phyloP scores from a whole-genome alignment of 1,284 basidiomycete species.

The Tylopilus sp. region DNA sequence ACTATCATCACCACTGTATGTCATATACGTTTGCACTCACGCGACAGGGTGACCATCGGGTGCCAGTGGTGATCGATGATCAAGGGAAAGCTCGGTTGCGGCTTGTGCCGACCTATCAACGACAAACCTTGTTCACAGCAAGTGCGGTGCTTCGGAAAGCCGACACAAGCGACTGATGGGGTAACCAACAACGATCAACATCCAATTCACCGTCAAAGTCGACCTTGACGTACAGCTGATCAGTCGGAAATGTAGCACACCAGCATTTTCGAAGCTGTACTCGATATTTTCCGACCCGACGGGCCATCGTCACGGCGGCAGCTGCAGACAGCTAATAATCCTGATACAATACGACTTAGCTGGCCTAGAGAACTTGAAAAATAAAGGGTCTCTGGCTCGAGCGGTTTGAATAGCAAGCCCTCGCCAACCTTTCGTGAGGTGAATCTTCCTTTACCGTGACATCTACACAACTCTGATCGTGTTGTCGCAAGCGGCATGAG shows the following conservation, averaged over 20 bases:
- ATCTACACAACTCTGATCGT: neutral
- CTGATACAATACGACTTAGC: too few species aligned
- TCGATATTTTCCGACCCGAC: neutral
- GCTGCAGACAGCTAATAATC: too few species aligned
- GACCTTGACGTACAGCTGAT: neutral
- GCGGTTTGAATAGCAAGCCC: too few species aligned
- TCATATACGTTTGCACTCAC: too few species aligned
- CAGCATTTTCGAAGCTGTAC: neutral
- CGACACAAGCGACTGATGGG: constrained; percentile 10
- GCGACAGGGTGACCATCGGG: neutral
- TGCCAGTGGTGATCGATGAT: neutral
- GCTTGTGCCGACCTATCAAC: neutral
- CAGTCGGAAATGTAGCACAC: neutral
- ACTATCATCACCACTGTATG: neutral
- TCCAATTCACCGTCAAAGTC: neutral
- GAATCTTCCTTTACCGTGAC: neutral
- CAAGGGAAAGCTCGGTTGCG: neutral
- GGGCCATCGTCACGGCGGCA: too few species aligned
- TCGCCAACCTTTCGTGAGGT: neutral
- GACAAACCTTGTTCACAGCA: neutral
- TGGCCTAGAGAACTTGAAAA: too few species aligned
- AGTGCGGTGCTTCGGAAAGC: neutral
- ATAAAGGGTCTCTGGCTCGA: too few species aligned
- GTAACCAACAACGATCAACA: neutral
- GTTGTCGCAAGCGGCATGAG: neutral